phyloP scores from a whole-genome alignment of 75 land plant species.

The Cunninghamia lanceolata region DNA sequence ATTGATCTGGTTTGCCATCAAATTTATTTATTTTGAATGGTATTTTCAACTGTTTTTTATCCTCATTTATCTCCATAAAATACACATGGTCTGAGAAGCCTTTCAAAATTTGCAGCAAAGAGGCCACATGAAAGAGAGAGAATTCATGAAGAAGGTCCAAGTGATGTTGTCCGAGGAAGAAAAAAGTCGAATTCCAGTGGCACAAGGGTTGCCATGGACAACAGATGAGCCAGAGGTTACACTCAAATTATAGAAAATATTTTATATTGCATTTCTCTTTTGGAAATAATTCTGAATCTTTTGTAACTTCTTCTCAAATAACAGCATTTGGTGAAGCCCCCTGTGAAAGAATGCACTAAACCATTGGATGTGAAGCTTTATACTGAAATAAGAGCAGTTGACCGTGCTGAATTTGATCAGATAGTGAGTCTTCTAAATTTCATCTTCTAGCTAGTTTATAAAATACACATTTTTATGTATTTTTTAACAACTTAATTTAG shows the following conservation, averaged over 20 bases:
- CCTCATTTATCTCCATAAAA: too few relatives aligned
- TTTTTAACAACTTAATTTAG: not conserved
- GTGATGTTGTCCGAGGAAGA: slow-evolving; percentile 58
- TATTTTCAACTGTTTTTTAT: too few relatives aligned
- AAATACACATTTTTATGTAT: not conserved
- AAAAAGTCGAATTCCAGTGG: slow-evolving; percentile 67
- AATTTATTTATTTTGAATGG: not conserved
- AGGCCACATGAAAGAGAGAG: slow-evolving; percentile 66
- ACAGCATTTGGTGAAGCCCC: slow-evolving; percentile 71
- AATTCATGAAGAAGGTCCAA: slow-evolving; percentile 67
- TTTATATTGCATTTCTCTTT: not conserved
- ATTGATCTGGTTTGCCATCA: not conserved
- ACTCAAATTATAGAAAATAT: slow-evolving; percentile 3
- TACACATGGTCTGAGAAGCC: not conserved
- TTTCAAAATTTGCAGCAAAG: slow-evolving; percentile 51
- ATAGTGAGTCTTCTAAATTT: slow-evolving; percentile 39
- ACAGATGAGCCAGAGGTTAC: slow-evolving; percentile 87
- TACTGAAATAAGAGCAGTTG: slow-evolving; percentile 72
- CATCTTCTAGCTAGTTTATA: not conserved
- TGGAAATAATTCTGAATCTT: not conserved
- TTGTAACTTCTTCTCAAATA: not conserved
- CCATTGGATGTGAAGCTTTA: slow-evolving; percentile 69
- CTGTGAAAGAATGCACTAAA: slow-evolving; percentile 64
- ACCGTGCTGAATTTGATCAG: slow-evolving; percentile 87
- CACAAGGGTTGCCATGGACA: slow-evolving; percentile 96